Evolutionary conservation across 169 alveolate genomes (phyloP), one percentile per base, ranked within the genome.

Genomic region (Perkinsus marinus): DNA sequence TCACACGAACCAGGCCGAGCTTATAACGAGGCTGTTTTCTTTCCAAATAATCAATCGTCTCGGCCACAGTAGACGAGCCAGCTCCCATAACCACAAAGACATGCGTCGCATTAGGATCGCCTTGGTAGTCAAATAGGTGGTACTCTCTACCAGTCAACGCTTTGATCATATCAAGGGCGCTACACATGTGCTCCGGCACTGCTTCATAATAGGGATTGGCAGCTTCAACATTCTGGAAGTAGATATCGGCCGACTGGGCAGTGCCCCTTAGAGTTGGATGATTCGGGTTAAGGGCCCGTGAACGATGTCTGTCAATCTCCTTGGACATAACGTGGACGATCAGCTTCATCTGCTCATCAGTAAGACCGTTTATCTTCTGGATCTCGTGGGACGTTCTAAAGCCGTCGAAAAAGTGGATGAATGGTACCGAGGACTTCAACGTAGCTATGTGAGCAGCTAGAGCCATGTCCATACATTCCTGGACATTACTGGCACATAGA

Each of bases 211-310:
- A 94, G 89, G 68, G 92, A 92, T 94, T 94, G 39, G 95, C 93
- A 0, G 95, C 94, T 90, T 94, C 96, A 36, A 93, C 94, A 0
- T 92, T 68, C 68, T 94, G 96, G 91, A 94, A 94, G 91, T 92
- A 92, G 92, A 94, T 93, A 79, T 94, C 96, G 13, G 94, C 93
- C 39, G 95, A 91, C 91, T 94, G 94, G 43, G 96, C 95, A 2
- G 96, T 94, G 92, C 96, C 96, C 5, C 96, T 92, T 47, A 90
- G 93, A 22, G 89, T 92, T 34, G 96, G 96, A 68, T 94, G 96
- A 68, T 93, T 94, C 13, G 96, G 96, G 90, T 94, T 94, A 91
- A 94, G 91, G 47, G 96, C 94, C 79, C 79, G 79, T 13, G 79
- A 57, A 16, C 79, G 79, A 57, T 57, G 79, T 30, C 22, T 57